phyloP scores from a whole-genome alignment of 495 filamentous ascomycete genomes.

The Hypoxylon fuscum region DNA sequence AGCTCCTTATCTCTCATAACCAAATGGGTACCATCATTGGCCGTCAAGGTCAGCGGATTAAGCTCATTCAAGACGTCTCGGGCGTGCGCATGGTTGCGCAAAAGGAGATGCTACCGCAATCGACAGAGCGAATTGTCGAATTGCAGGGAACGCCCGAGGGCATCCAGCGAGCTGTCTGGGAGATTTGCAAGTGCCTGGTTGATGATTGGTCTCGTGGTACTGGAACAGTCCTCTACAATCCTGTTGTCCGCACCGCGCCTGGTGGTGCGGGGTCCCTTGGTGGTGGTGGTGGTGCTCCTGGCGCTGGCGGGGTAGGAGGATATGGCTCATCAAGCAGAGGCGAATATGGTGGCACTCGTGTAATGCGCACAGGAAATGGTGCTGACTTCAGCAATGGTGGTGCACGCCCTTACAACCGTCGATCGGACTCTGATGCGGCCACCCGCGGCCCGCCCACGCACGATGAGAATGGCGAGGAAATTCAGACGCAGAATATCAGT shows the following conservation, averaged over 20 bases:
- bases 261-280: conserved; percentile 58
- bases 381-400: conserved; percentile 93
- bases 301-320: conserved; percentile 39
- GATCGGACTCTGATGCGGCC: conserved; percentile 81
- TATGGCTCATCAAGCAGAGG: conserved; percentile 49
- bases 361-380: conserved; percentile 94
- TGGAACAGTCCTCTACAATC: conserved; percentile 96
- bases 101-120: conserved; percentile 99
- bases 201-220: conserved; percentile 97
- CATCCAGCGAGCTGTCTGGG: conserved; percentile 95
- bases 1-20: conserved; percentile 97
- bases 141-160: conserved; percentile 92
- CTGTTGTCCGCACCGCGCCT: conserved; percentile 82
- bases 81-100: conserved; percentile 98
- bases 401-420: conserved; percentile 71
- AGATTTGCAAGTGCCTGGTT: conserved; percentile 97
- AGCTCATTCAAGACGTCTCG: conserved; percentile 97
- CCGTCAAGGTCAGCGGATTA: conserved; percentile 95
- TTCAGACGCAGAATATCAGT: conserved; percentile 99
- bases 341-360: conserved; percentile 71
- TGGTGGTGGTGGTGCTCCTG: conserved; percentile 47
- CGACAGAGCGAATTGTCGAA: conserved; percentile 98
- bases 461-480: conserved; percentile 95
- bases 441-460: conserved; percentile 78
- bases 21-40: conserved; percentile 99